Conservation (phyloP, 129 eudicot genomes). For the Pseudognaphalium luteoalbum region DNA sequence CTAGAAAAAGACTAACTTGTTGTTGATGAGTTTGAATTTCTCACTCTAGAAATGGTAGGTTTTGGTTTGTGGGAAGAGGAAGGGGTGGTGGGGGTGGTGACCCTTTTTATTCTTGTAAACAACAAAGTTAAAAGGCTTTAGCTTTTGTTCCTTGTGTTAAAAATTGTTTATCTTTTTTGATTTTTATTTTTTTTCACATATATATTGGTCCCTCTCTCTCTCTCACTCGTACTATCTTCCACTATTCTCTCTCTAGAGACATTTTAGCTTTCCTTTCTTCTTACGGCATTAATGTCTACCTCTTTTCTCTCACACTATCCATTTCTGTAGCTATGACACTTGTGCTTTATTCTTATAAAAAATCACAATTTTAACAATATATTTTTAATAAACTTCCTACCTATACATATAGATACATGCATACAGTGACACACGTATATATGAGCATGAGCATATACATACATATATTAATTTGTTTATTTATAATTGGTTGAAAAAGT, state of each 20-base stretch:
- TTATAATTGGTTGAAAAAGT: conserved; percentile 47
- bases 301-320: conserved; percentile 50
- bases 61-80: conserved; percentile 34
- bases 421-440: neutral
- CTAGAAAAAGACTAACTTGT: conserved; percentile 16
- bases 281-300: conserved; percentile 69
- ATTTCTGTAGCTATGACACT: conserved; percentile 44
- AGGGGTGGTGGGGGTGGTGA: conserved; percentile 30
- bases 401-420: conserved; percentile 28
- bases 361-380: conserved; percentile 14
- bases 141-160: conserved; percentile 31
- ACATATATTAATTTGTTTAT: neutral
- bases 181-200: conserved; percentile 28
- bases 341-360: conserved; percentile 19
- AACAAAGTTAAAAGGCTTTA: conserved; percentile 34
- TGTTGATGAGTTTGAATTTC: conserved; percentile 20
- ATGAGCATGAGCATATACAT: neutral
- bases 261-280: conserved; percentile 68
- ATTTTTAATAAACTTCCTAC: conserved; percentile 20
- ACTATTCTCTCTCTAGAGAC: conserved; percentile 29
- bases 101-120: conserved; percentile 54
- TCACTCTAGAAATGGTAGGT: conserved; percentile 37
- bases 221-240: conserved; percentile 11
- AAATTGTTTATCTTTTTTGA: conserved; percentile 46
- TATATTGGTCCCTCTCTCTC: conserved; percentile 40